Evolutionary conservation across 202 grass and related monocot genomes (phyloP), one percentile per base, ranked within the genome.

Genomic region (Carex sylvatica): DNA sequence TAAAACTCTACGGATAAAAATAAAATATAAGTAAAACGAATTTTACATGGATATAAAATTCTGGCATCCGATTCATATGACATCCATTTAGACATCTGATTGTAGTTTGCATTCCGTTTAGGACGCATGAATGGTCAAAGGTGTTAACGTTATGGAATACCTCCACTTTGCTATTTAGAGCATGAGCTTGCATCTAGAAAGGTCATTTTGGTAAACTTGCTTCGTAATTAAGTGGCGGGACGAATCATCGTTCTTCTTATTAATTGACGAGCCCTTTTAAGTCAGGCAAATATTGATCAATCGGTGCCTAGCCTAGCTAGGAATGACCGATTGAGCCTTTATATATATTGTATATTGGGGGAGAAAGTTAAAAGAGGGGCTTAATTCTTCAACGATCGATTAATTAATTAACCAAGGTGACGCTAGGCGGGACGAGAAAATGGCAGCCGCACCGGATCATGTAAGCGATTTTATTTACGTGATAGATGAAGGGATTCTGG

Each of bases 391-490:
- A 73, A 55, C 31, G 69, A 42, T 70, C 2, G 14, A 49, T 23
- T 35, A 66, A 35, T 70, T 5, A 14, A 49, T 23, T 35, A 66
- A 35, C 11, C 69, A 72, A 51, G 69, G 42, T 72, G 14, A 26
- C 51, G 15, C 15, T 76, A 19, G 49, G 44, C 46, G 11, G 44
- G 13, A 28, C 53, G 9, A 56, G 51, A 54, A 35, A 18, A 83
- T 83, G 81, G 67, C 81, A 59, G 81, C 81, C 2, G 81, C 81
- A 56, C 53, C 81, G 53, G 64, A 58, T 40, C 38, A 40, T 71
- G 81, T 55, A 18, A 74, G 51, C 13, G 82, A 47, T 33, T 24
- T 80, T 46, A 60, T 82, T 26, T 82, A 53, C 61, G 23, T 20
- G 47, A 78, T 61, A 30, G 85, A 87, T 7, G 85, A 71, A 28